Base-by-base conservation (phyloP, 495 filamentous ascomycete genomes). In the Penicillium nucicola region DNA sequence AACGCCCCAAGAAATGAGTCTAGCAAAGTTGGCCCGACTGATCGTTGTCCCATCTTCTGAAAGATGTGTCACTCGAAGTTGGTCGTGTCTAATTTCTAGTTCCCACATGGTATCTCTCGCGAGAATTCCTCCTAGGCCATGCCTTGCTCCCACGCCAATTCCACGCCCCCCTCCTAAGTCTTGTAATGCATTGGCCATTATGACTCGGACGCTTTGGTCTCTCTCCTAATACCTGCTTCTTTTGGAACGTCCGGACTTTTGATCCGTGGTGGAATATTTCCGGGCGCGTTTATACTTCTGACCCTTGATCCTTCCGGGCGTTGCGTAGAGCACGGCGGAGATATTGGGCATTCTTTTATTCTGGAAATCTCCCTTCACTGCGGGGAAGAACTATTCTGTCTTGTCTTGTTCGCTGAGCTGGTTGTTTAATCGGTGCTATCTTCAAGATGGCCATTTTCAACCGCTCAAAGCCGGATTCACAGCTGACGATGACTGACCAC, bases 81-180 rank as follows among this genome's bases (percentile, higher is more conserved):
- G 25, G 25, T 7, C 22, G 22, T 28, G 14, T 31, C 35, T 40
- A 2, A 4, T 17, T 30, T 42, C 17, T 12, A 18, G 19, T 20
- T 44, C 34, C 56, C 56, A 58, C 52, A 56, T 59, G 59, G 56
- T 9, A 8, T 9, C 25, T 28, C 51, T 53, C 30, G 40, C 39
- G 43, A 52, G 41, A 56, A 56, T 45, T 54, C 41, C 39, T 39
- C 46, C 49, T 44, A 41, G 3, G 53, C 57, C 52, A 62, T 52
- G 58, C 55, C 55, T 58, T 61, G 45, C 49, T 55, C 55, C 59
- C 59, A 62, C 52, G 55, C 46, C 58, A 32, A 36, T 51, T 22
- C 54, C 55, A 57, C 47, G 54, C 54, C 54, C 28, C 15, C 25
- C 10, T 8, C 10, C 25, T 28, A 36, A 20, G 43, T 31, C 19